Base-by-base conservation (phyloP, 2,329 filamentous ascomycete species). In the Chrysoporthe deuterocubensis region DNA sequence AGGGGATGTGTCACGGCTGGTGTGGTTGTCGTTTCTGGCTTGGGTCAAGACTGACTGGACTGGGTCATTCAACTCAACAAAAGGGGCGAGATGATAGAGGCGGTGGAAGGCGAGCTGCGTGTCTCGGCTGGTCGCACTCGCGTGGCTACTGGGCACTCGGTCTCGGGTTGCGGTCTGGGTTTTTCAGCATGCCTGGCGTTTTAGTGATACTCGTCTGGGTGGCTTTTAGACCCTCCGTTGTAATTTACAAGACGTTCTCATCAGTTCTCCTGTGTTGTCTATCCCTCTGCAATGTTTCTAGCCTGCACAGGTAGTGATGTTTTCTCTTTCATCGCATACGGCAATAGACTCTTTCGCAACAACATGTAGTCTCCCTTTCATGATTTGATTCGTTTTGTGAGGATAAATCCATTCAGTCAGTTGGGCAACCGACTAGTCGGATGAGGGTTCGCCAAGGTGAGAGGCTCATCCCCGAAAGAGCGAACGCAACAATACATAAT, bases 71-170 rank as follows among this genome's bases (percentile, higher is more conserved):
- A 62, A 65, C 67, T 64, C 64, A 68, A 69, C 64, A 68, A 69
- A 69, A 68, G 68, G 68, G 62, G 59, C 66, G 68, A 68, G 68
- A 69, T 68, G 68, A 68, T 69, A 68, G 68, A 68, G 63, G 58
- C 62, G 65, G 68, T 68, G 65, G 62, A 68, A 78, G 78, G 32
- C 54, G 77, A 74, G 74, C 75, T 74, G 75, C 75, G 76, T 78
- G 75, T 8, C 21, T 75, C 78, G 40, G 50, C 16, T n/a, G 52
- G 52, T 58, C 50, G 62, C 54, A 63, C 32, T 16, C 34, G 68
- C 56, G 66, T 50, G 62, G 54, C 62, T 52, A 21, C 46, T 42
- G 50, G 62, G 58, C 21, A 58, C 46, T 44, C 50, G 57, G 62
- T 46, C 54, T 63, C 62, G 32, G 65, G 61, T 68, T 58, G 68